Base-by-base conservation (phyloP, 2,329 filamentous ascomycete species). In the Xylariaceae sp. region DNA sequence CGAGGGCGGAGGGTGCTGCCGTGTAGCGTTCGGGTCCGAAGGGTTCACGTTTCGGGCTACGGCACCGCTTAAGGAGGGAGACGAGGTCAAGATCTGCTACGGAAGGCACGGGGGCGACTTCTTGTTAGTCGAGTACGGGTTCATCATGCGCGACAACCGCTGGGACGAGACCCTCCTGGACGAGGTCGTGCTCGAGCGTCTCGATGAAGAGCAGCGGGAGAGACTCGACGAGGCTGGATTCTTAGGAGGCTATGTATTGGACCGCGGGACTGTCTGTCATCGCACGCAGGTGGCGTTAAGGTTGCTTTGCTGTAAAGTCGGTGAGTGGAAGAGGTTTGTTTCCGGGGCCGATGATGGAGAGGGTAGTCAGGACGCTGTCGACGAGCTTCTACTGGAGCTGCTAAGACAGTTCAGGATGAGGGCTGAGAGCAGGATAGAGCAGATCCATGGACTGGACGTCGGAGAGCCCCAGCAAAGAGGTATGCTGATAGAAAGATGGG, bases 81-180 rank as follows among this genome's bases (percentile, higher is more conserved):
- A 83, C 14, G 84, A 88, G 61, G 64, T 89, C 1, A 76, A 73
- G 43, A 76, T 85, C 17, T 78, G 73, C 18, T 89, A 89, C 51
- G 85, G 85, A 3, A 59, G 70, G 1, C 84, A 88, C 56, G 72
- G 72, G 18, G 85, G 86, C 46, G 84, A 88, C 54, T 83, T 85
- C 49, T 62, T 88, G 13, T 69, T 88, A 2, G 72, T 76, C 0
- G 83, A 88, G 60, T 89, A 76, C 48, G 73, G 73, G 4, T 76
- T 76, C 48, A 55, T 70, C 9, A 56, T 71, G 52, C 46, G 34
- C 9, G 51, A 59, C 16, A 76, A 76, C 50, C 53, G 59, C n/a
- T 74, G 69, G 65, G 73, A 76, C 34, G 71, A 74, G 53, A 61
- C 66, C 2, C 55, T 55, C 9, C 57, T 76, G 3, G 71, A 76